A percentile compares a stretch with the other conserved stretches of the same genome.
Evolutionary conservation across 176 grass and related monocot genomes (phyloP).

Genomic region (Musa acuminata): DNA sequence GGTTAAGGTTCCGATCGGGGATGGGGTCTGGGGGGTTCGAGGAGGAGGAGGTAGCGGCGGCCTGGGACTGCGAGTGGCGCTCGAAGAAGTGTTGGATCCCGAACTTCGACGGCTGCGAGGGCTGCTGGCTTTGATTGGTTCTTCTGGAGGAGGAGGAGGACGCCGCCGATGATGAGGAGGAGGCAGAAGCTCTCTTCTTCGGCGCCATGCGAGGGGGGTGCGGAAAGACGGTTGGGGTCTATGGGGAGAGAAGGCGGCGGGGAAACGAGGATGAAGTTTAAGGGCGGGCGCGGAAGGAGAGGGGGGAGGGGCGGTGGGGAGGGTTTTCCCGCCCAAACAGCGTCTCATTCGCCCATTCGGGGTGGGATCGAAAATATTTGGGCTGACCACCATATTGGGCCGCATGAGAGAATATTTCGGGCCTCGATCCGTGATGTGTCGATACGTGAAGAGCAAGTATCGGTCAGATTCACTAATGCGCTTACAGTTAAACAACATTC

Average conservation of each 20-base stretch:
- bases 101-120: conserved; percentile 73
- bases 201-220: conserved; percentile 43
- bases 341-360: background rate
- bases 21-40: background rate
- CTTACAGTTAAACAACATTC: too few relatives aligned
- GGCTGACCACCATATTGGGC: too few relatives aligned
- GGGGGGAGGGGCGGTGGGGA: background rate
- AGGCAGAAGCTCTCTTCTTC: conserved; percentile 42
- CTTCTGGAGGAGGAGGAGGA: conserved; percentile 40
- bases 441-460: too few relatives aligned
- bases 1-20: conserved; percentile 1
- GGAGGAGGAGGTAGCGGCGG: conserved; percentile 21
- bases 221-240: conserved; percentile 16
- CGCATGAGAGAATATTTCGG: too few relatives aligned
- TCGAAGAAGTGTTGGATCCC: conserved; percentile 96
- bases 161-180: conserved; percentile 20
- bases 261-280: background rate
- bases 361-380: background rate
- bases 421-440: too few relatives aligned
- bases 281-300: background rate
- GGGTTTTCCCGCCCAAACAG: background rate
- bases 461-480: too few relatives aligned
- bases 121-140: conserved; percentile 34
- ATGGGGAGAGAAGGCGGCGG: background rate
- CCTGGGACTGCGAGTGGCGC: conserved; percentile 65